A percentile compares a stretch with the other conserved stretches of the same genome.
Evolutionary conservation across 1,139 yeast species (phyloP).

Genomic region (Saccharomyces hybrid): DNA sequence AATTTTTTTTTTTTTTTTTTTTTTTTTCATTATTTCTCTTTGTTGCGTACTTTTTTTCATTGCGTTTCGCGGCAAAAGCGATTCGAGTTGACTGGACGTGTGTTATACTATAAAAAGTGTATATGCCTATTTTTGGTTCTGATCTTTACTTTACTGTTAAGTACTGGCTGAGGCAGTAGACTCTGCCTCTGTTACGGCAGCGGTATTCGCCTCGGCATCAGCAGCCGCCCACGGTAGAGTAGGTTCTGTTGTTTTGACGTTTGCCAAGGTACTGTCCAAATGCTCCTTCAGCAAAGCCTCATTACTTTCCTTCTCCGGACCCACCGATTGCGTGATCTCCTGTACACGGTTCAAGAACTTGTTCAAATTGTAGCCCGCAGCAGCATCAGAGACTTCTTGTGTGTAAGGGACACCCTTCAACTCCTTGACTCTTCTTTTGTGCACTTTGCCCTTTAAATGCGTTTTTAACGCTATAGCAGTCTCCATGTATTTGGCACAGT

Average conservation of each 20-base stretch:
- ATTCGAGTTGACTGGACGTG: not conserved
- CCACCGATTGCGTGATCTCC: slow-evolving; percentile 37
- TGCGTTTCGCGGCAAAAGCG: not conserved
- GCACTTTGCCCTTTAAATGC: slow-evolving; percentile 70
- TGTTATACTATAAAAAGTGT: not conserved
- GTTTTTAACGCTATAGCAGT: slow-evolving; percentile 63
- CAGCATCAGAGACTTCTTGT: slow-evolving; percentile 83
- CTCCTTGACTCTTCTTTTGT: slow-evolving; percentile 77
- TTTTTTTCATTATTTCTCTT: not conserved
- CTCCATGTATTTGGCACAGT: slow-evolving; percentile 89
- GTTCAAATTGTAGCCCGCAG: slow-evolving; percentile 67
- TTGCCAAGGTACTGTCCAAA: slow-evolving; percentile 20
- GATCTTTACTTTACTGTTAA: not conserved
- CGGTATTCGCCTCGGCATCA: slow-evolving; percentile 8
- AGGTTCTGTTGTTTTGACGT: slow-evolving; percentile 29
- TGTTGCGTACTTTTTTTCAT: not conserved
- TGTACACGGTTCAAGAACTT: slow-evolving; percentile 60
- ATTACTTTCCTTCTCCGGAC: slow-evolving; percentile 26
- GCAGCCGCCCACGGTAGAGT: slow-evolving; percentile 26
- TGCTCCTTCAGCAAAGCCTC: slow-evolving; percentile 26
- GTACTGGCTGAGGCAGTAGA: not conserved
- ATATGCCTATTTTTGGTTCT: not conserved
- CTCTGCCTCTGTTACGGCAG: slow-evolving; percentile 1
- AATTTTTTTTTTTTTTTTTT: not conserved
- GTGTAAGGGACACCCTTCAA: slow-evolving; percentile 77